Conservation (phyloP, 139 green algal species). For the Diplosphaera chodatii region DNA sequence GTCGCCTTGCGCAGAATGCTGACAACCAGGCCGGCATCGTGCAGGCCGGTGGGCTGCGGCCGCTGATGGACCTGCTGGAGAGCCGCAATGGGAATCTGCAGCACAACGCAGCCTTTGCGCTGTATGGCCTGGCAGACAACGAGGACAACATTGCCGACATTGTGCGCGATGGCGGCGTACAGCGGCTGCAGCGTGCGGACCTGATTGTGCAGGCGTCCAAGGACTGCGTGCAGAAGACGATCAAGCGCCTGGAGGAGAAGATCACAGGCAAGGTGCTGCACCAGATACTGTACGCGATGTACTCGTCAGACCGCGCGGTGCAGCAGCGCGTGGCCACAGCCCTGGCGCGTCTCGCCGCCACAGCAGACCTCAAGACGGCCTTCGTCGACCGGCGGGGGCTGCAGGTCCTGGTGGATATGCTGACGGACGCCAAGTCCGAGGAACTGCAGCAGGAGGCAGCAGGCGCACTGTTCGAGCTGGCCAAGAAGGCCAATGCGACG, state of each 20-base stretch:
- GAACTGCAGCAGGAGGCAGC: conserved; percentile 18
- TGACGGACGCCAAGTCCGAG: conserved; percentile 39
- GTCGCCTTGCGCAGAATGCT: conserved; percentile 83
- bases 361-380: conserved; percentile 57
- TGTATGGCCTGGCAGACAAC: conserved; percentile 96
- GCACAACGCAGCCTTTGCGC: conserved; percentile 92
- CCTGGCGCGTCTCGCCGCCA: conserved; percentile 70
- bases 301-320: conserved; percentile 30
- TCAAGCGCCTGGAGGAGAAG: conserved; percentile 91
- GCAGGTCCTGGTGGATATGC: conserved; percentile 80
- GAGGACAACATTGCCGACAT: conserved; percentile 95
- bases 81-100: conserved; percentile 76
- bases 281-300: conserved; percentile 73
- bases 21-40: conserved; percentile 81
- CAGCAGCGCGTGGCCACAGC: conserved; percentile 68
- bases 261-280: conserved; percentile 42
- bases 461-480: conserved; percentile 63
- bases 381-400: conserved; percentile 74
- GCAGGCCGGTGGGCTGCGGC: conserved; percentile 64
- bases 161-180: conserved; percentile 65
- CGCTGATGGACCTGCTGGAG: conserved; percentile 87
- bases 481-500: conserved; percentile 62
- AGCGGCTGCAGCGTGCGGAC: conserved; percentile 61
- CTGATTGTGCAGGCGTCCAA: conserved; percentile 72
- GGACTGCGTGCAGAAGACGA: conserved; percentile 95